A percentile compares a stretch with the other conserved stretches of the same genome.
Evolutionary conservation across 202 grass and related monocot species (phyloP).

Genomic region (Zoysia matrella): DNA sequence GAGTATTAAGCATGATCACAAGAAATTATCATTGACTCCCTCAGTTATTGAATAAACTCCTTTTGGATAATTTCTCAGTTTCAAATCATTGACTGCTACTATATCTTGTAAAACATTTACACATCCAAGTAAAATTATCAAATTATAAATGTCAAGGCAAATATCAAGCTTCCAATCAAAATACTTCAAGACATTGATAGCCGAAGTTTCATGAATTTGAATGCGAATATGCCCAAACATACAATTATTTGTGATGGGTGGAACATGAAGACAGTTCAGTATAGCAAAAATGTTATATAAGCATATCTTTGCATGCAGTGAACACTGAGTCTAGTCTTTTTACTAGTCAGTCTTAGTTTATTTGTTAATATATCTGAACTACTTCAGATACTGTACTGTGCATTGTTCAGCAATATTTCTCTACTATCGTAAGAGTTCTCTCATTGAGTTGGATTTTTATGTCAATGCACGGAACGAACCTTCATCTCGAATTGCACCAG

Average conservation of each 20-base stretch:
- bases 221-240: background rate
- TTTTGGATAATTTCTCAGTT: background rate
- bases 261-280: slow-evolving; percentile 8
- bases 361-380: background rate
- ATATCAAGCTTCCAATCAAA: background rate
- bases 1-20: background rate
- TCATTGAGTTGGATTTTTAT: slow-evolving; percentile 14
- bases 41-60: background rate
- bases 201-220: background rate
- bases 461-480: background rate
- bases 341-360: background rate
- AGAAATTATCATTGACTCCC: slow-evolving; percentile 18
- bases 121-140: background rate
- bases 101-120: slow-evolving; percentile 1
- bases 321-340: slow-evolving; percentile 21
- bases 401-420: background rate
- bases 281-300: background rate
- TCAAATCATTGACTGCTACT: slow-evolving; percentile 9
- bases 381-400: background rate
- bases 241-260: background rate
- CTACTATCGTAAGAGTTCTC: background rate
- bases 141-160: background rate
- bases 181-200: background rate
- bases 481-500: slow-evolving; percentile 6
- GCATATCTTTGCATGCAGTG: slow-evolving; percentile 15